phyloP scores from a whole-genome alignment of 2,329 filamentous ascomycete genomes.

The Colletotrichum paranaense region DNA sequence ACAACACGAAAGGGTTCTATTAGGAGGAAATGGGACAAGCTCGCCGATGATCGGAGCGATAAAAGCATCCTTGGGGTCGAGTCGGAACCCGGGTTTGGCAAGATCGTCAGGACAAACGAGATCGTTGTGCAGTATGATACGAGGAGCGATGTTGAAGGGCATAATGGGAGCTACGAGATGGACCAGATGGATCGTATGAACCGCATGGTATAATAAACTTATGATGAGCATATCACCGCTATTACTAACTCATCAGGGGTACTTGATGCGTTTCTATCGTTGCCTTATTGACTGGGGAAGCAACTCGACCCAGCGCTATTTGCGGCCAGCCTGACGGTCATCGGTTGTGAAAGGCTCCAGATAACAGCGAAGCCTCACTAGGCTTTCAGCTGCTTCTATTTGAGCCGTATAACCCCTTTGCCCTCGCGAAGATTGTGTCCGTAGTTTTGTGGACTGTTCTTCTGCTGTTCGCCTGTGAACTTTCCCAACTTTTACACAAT shows the following conservation, averaged over 20 bases:
- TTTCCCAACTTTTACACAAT: too few relatives aligned
- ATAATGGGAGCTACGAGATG: constrained; percentile 18
- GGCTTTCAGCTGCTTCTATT: neutral
- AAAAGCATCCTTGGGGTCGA: constrained; percentile 25
- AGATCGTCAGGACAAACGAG: constrained; percentile 38
- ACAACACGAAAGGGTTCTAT: constrained; percentile 13
- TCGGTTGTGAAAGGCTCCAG: too few relatives aligned
- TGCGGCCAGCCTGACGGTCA: too few relatives aligned
- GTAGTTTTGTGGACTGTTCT: neutral
- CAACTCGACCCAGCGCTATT: too few relatives aligned
- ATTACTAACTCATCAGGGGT: too few relatives aligned
- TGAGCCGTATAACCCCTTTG: neutral
- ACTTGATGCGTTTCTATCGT: too few relatives aligned
- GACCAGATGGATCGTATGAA: constrained; percentile 25
- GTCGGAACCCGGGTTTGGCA: constrained; percentile 26
- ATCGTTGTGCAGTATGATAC: constrained; percentile 36
- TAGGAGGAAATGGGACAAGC: constrained; percentile 21
- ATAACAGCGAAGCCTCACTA: neutral
- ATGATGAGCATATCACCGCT: neutral
- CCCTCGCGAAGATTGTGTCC: too few relatives aligned
- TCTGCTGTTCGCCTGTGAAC: too few relatives aligned
- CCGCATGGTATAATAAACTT: constrained; percentile 22
- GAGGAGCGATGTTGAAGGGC: constrained; percentile 2
- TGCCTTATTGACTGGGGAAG: too few relatives aligned
- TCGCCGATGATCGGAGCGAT: constrained; percentile 34